Percentiles rank a stretch among this genome's conserved stretches.
Evolutionary conservation across 371 early-diverging fungal genomes (phyloP).

Genomic region (Rhizopus sp.): DNA sequence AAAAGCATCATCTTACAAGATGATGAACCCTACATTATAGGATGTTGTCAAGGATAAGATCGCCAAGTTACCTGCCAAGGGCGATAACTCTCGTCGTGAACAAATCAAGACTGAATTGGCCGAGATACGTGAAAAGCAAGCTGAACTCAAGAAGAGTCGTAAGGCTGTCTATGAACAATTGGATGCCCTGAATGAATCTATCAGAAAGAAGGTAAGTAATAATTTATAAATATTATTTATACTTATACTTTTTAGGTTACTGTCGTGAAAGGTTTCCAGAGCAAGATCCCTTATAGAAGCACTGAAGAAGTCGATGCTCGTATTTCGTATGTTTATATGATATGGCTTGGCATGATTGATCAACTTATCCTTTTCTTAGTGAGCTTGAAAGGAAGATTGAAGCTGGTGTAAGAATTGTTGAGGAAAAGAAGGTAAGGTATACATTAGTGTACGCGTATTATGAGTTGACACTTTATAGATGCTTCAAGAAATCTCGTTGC

Average conservation of each 20-base stretch:
- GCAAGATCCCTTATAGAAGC: constrained; percentile 79
- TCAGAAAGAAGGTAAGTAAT: constrained; percentile 70
- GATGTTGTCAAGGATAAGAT: constrained; percentile 64
- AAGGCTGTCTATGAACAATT: constrained; percentile 66
- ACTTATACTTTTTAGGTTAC: constrained; percentile 18
- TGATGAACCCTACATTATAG: constrained; percentile 27
- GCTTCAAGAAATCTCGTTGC: constrained; percentile 75
- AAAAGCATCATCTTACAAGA: constrained; percentile 1
- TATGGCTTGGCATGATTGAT: not conserved
- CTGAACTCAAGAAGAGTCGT: constrained; percentile 55
- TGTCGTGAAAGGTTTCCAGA: constrained; percentile 54
- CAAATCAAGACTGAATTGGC: constrained; percentile 63
- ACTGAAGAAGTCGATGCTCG: constrained; percentile 78
- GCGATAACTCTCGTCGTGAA: constrained; percentile 50
- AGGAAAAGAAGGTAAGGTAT: constrained; percentile 72
- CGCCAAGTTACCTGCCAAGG: constrained; percentile 44
- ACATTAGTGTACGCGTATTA: not conserved
- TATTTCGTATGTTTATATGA: constrained; percentile 58
- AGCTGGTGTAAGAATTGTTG: constrained; percentile 77
- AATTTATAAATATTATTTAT: not conserved
- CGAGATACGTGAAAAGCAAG: constrained; percentile 65
- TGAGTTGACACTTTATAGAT: constrained; percentile 36
- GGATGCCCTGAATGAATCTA: constrained; percentile 63
- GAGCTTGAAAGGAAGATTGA: constrained; percentile 79
- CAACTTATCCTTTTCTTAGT: constrained; percentile 31